Evolutionary conservation across 495 filamentous ascomycete genomes (phyloP).

Genomic region (Aspergillus coremiiformis): DNA sequence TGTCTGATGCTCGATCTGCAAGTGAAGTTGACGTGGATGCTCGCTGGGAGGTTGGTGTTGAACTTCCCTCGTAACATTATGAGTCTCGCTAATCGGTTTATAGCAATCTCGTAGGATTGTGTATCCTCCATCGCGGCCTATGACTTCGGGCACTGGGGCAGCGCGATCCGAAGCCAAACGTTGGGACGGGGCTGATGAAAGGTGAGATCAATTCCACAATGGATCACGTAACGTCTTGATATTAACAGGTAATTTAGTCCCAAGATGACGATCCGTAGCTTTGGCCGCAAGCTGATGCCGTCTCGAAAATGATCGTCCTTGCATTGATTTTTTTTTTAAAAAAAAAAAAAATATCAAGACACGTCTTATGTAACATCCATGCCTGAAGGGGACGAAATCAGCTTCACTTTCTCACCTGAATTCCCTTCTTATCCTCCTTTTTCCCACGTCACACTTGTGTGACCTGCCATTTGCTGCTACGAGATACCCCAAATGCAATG

Average conservation of each 20-base stretch:
- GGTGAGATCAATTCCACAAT: slow-evolving; percentile 20
- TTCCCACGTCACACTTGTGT: neutral
- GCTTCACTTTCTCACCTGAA: neutral
- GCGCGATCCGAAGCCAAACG: slow-evolving; percentile 21
- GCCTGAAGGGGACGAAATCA: neutral
- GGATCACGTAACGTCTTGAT: neutral
- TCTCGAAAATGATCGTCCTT: slow-evolving; percentile 13
- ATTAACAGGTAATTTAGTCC: slow-evolving; percentile 15
- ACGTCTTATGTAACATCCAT: neutral
- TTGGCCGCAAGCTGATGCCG: slow-evolving; percentile 36
- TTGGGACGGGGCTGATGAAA: slow-evolving; percentile 32
- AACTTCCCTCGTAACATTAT: neutral
- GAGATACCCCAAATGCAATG: slow-evolving; percentile 10
- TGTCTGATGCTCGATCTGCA: slow-evolving; percentile 29
- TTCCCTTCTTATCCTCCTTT: neutral
- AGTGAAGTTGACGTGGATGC: slow-evolving; percentile 39
- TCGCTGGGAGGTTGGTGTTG: slow-evolving; percentile 19
- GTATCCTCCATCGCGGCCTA: slow-evolving; percentile 26
- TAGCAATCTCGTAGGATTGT: slow-evolving; percentile 37
- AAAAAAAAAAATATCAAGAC: no score
- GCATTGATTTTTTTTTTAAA: no score
- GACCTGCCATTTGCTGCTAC: neutral
- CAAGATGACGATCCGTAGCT: slow-evolving; percentile 35
- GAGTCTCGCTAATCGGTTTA: slow-evolving; percentile 12
- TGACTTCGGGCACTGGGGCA: slow-evolving; percentile 30